phyloP scores from a whole-genome alignment of 805 yeast genomes.

The Saturnispora saitoi region DNA sequence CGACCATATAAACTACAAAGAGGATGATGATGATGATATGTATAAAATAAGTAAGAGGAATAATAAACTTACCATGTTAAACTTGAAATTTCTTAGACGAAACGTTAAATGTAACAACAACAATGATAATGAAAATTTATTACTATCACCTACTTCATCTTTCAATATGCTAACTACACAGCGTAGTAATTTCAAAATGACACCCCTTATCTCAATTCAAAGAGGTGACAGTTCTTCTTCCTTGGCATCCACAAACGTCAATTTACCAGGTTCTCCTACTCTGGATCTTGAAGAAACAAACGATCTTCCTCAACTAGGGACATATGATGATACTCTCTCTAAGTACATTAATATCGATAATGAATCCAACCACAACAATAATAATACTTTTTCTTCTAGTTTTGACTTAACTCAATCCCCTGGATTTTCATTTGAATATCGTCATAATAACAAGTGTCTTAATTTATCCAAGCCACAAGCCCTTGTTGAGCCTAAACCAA shows the following conservation, averaged over 20 bases:
- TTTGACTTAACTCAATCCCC: not conserved
- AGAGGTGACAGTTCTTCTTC: not conserved
- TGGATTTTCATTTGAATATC: constrained; percentile 18
- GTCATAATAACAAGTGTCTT: constrained; percentile 22
- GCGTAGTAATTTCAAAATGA: not conserved
- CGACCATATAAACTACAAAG: not conserved
- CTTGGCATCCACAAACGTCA: constrained; percentile 4
- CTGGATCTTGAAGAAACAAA: not conserved
- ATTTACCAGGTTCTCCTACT: constrained; percentile 1
- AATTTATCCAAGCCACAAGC: constrained; percentile 17
- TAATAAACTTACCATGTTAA: not conserved
- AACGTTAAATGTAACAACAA: constrained; percentile 7
- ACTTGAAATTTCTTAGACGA: not conserved
- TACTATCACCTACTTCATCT: constrained; percentile 12
- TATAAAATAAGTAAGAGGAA: not conserved
- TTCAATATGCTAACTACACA: constrained; percentile 9
- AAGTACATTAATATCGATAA: constrained; percentile 2
- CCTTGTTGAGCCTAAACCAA: constrained; percentile 9
- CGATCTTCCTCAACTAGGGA: not conserved
- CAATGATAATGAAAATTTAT: constrained; percentile 11
- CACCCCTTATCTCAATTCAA: not conserved
- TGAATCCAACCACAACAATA: not conserved
- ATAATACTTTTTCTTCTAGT: not conserved
- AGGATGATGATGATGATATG: not conserved
- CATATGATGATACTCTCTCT: not conserved